Evolutionary conservation across 805 yeast genomes (phyloP).

Genomic region (Pichia nakasei): DNA sequence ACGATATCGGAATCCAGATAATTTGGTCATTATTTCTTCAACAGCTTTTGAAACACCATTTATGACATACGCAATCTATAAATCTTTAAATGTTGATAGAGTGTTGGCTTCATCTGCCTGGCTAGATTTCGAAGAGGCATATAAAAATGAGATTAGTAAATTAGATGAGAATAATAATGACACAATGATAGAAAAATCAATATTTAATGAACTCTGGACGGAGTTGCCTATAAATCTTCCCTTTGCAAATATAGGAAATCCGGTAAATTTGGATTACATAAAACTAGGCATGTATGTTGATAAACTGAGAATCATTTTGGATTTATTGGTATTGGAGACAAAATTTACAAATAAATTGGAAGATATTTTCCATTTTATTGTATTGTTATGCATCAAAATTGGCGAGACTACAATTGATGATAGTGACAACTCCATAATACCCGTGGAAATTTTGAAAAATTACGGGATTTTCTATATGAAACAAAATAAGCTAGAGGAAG

Average conservation of each 20-base stretch:
- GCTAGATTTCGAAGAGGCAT: conserved; percentile 4
- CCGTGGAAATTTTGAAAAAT: conserved; percentile 1
- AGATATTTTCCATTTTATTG: conserved; percentile 1
- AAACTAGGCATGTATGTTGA: conserved; percentile 8
- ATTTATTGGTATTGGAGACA: conserved; percentile 6
- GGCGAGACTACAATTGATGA: conserved; percentile 2
- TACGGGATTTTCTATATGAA: conserved; percentile 1
- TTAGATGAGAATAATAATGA: background rate
- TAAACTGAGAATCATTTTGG: conserved; percentile 10
- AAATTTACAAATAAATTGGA: conserved; percentile 5
- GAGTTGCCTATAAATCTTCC: conserved; percentile 9
- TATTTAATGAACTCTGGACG: conserved; percentile 5
- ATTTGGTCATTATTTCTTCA: conserved; percentile 2
- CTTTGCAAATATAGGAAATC: conserved; percentile 4
- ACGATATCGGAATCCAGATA: conserved; percentile 8
- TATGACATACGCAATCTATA: conserved; percentile 6
- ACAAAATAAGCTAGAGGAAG: background rate
- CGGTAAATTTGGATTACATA: conserved; percentile 2
- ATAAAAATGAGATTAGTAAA: background rate
- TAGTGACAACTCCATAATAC: background rate
- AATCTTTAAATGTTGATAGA: conserved; percentile 8
- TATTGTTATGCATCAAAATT: conserved; percentile 1
- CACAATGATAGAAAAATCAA: conserved; percentile 1
- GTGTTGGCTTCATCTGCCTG: conserved; percentile 5
- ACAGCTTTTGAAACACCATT: conserved; percentile 7